Evolutionary conservation across 163 green algal species (phyloP).

Genomic region (Smithsoniella earleae): DNA sequence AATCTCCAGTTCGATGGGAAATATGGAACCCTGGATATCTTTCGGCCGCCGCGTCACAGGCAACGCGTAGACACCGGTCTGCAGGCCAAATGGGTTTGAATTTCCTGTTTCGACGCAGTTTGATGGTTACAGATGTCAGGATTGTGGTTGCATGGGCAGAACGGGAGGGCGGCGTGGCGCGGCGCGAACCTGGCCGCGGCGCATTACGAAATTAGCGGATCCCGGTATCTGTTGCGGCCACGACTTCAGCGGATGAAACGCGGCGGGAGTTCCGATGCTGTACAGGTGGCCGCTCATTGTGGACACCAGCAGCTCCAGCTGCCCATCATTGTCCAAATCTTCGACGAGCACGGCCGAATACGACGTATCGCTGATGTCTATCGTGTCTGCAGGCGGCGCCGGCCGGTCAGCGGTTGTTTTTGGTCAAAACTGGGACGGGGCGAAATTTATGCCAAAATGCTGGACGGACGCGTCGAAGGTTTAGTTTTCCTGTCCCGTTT

Average conservation of each 20-base stretch:
- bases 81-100: neutral
- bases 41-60: neutral
- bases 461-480: too few relatives aligned
- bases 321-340: conserved; percentile 73
- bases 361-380: conserved; percentile 85
- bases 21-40: neutral
- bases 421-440: too few relatives aligned
- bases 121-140: too few relatives aligned
- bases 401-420: too few relatives aligned
- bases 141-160: neutral
- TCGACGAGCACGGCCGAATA: conserved; percentile 80
- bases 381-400: conserved; percentile 64
- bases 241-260: conserved; percentile 64
- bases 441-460: too few relatives aligned
- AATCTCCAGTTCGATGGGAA: neutral
- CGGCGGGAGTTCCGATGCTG: conserved; percentile 58
- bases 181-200: neutral
- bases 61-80: neutral
- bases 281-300: conserved; percentile 96
- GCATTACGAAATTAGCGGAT: neutral
- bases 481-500: too few relatives aligned
- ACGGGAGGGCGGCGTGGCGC: neutral
- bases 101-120: too few relatives aligned
- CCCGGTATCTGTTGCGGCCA: conserved; percentile 48
- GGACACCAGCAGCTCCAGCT: conserved; percentile 78